Base-by-base conservation (phyloP, 208 protist genomes). In the Zelonia costaricensis region DNA sequence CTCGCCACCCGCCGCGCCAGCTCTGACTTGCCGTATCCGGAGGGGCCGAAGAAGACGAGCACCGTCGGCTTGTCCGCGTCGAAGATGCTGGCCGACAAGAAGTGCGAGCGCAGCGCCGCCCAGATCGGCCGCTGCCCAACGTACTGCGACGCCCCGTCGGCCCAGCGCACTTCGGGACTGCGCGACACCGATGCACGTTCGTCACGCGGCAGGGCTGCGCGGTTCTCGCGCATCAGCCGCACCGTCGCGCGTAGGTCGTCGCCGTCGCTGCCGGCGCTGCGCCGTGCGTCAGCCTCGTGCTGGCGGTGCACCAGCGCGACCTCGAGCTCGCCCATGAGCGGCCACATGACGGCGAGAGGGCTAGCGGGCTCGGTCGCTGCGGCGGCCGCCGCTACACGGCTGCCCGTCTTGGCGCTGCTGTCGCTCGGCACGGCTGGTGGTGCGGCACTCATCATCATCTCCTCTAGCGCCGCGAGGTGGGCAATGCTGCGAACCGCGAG, bases 11-110 rank as follows among this genome's bases (percentile, higher is more conserved):
- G 79, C 40, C 80, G 78, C 9, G 84, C 89, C 59, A 93, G 46
- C 61, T 95, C 83, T 13, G 89, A 91, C 66, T 95, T 95, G 22
- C 89, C 89, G 61, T 84, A 88, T 20, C 89, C 89, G 3, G 83
- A 91, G 15, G 89, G 86, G 22, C 89, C 89, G 60, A 95, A 95
- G 52, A 95, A 78, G 35, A 92, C 51, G 38, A 91, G 70, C 20
- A 92, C 89, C 5, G 85, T 91, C 13, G 89, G 81, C 77, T 94
- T 94, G 39, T 86, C 76, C 5, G 49, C 62, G 22, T 92, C 75
- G 30, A 92, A 87, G 15, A 92, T 45, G 38, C 66, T 74, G n/a
- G 74, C 74, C 42, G 58, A 77, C 18, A 87, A 44, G 52, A 94
- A 94, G 46, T 91, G 80, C 15, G 57, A 56, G 22, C 53, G 61